Conservation (phyloP, 805 yeast genomes). For the Nakazawaea populi region DNA sequence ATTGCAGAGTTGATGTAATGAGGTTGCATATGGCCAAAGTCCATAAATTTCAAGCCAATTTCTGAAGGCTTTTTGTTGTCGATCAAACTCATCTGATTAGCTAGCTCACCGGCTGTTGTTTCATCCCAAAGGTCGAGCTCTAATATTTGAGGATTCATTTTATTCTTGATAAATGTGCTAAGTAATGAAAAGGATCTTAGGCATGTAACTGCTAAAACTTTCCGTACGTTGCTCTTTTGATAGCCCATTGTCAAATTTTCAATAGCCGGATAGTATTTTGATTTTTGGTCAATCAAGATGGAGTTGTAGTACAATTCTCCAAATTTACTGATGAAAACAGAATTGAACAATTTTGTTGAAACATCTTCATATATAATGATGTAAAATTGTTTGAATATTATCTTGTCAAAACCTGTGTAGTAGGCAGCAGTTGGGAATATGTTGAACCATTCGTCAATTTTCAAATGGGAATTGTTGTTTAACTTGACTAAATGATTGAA, state of each 20-base stretch:
- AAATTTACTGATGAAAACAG: conserved; percentile 52
- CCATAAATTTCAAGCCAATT: conserved; percentile 51
- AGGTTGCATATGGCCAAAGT: conserved; percentile 52
- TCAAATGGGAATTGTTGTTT: not conserved
- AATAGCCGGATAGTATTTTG: conserved; percentile 76
- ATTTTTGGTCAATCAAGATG: conserved; percentile 49
- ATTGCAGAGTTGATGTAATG: conserved; percentile 43
- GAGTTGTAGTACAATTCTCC: conserved; percentile 61
- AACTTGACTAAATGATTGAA: conserved; percentile 4
- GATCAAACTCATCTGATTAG: conserved; percentile 56
- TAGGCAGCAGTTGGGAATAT: conserved; percentile 45
- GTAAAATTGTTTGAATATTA: conserved; percentile 39
- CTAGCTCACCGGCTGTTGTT: conserved; percentile 76
- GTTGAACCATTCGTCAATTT: conserved; percentile 29
- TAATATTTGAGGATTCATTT: conserved; percentile 16
- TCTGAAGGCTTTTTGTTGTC: conserved; percentile 46
- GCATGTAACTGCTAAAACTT: conserved; percentile 69
- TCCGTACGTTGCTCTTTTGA: conserved; percentile 54
- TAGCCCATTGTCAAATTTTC: conserved; percentile 51
- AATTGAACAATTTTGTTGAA: conserved; percentile 38
- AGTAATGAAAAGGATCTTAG: conserved; percentile 62
- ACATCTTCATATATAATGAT: conserved; percentile 47
- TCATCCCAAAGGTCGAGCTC: conserved; percentile 58
- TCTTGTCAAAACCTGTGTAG: conserved; percentile 43
- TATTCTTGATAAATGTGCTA: conserved; percentile 23